Evolutionary conservation across 352 stramenopile species (phyloP), one percentile per base, ranked within the genome.

Genomic region (Phytophthora foliorum): DNA sequence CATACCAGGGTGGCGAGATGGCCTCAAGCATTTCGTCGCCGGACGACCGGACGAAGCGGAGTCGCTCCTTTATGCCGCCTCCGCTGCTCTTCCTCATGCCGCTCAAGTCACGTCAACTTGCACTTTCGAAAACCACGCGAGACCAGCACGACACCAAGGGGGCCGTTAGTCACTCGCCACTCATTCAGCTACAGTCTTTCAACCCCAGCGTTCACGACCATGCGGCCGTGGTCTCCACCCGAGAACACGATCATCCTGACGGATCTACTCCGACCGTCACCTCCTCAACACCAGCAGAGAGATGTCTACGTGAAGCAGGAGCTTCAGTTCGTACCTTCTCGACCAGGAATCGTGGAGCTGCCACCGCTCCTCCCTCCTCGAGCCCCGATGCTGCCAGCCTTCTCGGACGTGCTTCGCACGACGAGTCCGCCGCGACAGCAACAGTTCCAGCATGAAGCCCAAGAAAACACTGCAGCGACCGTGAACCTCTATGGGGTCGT

Each of bases 31-130:
- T 58, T 71, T 52, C 32, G 29, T 31, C n/a, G 19, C 9, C 21
- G 57, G 44, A 72, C 64, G 64, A 72, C 64, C 8, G 14, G 42
- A 73, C 65, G 64, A 73, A 73, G 65, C 25, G 13, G 29, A 60
- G 50, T 34, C 52, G 50, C 51, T 59, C 42, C 65, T 69, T 62
- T 72, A 62, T 57, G 48, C 55, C 46, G 48, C n/a, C 38, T n/a
- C 11, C 17, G 25, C n/a, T 24, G 50, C 54, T 22, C 25, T 22
- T 50, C 49, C 52, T 59, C 62, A 51, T 63, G 63, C 52, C 57
- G 27, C 57, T 49, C 51, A 8, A 6, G 51, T 73, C 65, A 63
- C 51, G 52, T 73, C 65, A 73, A 60, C 65, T 56, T 63, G 65
- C 58, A 73, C 58, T 69, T 73, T 55, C 19, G 22, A 69, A 73